phyloP scores from a whole-genome alignment of 345 rosid genomes.

The Syzygium jambos region DNA sequence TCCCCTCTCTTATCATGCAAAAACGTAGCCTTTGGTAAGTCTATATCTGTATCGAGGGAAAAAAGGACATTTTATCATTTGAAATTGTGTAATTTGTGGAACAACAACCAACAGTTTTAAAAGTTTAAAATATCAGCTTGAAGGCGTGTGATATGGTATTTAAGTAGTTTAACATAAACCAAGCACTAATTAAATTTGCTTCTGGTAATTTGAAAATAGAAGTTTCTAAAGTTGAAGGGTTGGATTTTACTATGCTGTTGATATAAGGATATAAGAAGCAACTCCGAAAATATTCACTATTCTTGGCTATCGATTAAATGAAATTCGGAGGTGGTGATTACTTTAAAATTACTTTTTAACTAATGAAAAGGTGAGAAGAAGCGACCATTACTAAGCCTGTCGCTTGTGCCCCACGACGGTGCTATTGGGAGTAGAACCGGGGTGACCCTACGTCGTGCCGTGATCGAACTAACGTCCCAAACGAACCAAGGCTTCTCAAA shows the following conservation, averaged over 20 bases:
- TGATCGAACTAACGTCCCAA: neutral
- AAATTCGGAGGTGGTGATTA: neutral
- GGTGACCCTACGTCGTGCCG: neutral
- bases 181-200: neutral
- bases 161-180: neutral
- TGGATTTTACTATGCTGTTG: neutral
- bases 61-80: neutral
- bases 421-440: neutral
- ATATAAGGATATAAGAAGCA: neutral
- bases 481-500: neutral
- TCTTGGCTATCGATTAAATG: neutral
- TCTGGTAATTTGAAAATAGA: neutral
- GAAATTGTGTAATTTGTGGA: neutral
- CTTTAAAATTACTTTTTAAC: neutral
- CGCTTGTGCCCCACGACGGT: neutral
- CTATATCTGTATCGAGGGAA: neutral
- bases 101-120: neutral
- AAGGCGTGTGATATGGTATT: neutral
- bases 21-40: neutral
- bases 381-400: neutral
- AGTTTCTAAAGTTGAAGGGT: neutral
- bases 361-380: neutral
- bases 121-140: neutral
- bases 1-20: neutral
- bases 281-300: neutral